Evolutionary conservation across 176 grass and related monocot species (phyloP).

Genomic region (Elymus sibiricus): DNA sequence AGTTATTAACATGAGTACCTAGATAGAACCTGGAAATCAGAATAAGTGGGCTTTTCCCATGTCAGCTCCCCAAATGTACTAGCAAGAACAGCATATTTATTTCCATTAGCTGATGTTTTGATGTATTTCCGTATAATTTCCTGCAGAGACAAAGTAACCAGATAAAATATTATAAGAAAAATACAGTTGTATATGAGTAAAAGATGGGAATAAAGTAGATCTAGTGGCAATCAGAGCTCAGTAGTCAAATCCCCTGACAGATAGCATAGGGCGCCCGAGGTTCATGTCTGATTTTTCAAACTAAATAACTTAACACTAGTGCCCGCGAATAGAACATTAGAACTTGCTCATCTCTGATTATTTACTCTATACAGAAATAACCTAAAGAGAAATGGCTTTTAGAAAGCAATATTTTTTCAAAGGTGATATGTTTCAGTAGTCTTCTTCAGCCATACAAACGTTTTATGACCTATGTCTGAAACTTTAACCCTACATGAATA

Average conservation of each 20-base stretch:
- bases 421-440: slow-evolving; percentile 11
- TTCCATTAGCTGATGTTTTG: slow-evolving; percentile 72
- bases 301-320: not conserved
- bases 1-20: slow-evolving; percentile 40
- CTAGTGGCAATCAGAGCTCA: slow-evolving; percentile 11
- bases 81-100: slow-evolving; percentile 81
- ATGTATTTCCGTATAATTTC: slow-evolving; percentile 85
- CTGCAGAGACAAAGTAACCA: slow-evolving; percentile 42
- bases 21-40: slow-evolving; percentile 81
- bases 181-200: slow-evolving; percentile 1
- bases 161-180: slow-evolving; percentile 19
- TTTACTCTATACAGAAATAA: slow-evolving; percentile 1
- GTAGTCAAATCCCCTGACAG: not conserved
- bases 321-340: not conserved
- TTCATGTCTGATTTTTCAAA: not conserved
- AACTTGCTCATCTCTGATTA: not conserved
- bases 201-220: not conserved
- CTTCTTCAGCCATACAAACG: not conserved
- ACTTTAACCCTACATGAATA: not conserved
- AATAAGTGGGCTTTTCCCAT: slow-evolving; percentile 86
- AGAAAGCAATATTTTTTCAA: slow-evolving; percentile 1
- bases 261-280: not conserved
- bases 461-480: not conserved
- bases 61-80: slow-evolving; percentile 79
- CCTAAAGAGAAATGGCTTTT: not conserved